Conservation (phyloP, 805 yeast species). For the Teunomyces funiuensis region DNA sequence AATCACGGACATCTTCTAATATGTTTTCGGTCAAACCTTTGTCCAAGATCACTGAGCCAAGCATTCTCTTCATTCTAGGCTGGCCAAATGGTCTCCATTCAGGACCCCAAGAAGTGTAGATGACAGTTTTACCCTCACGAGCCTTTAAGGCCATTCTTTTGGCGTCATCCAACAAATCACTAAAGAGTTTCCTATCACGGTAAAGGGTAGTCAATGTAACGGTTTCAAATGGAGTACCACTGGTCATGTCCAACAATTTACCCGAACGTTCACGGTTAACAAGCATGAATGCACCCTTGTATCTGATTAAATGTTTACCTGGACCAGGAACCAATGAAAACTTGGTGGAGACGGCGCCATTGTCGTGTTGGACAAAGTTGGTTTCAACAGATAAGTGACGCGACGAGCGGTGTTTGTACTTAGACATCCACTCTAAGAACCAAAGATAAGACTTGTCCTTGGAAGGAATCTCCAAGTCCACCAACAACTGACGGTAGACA, state of each 20-base stretch:
- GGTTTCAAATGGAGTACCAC: slow-evolving; percentile 94
- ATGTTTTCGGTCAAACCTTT: slow-evolving; percentile 66
- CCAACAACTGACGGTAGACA: slow-evolving; percentile 77
- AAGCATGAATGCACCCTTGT: slow-evolving; percentile 83
- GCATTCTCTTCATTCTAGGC: slow-evolving; percentile 81
- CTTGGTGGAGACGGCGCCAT: slow-evolving; percentile 84
- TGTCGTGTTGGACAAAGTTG: slow-evolving; percentile 80
- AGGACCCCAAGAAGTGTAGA: slow-evolving; percentile 94
- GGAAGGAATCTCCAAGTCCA: slow-evolving; percentile 89
- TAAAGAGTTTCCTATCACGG: slow-evolving; percentile 71
- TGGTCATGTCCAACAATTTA: slow-evolving; percentile 80
- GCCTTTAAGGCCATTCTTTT: slow-evolving; percentile 75
- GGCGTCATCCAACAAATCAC: slow-evolving; percentile 77
- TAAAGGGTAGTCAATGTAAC: slow-evolving; percentile 90
- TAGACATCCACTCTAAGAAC: slow-evolving; percentile 96
- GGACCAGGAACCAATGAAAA: slow-evolving; percentile 96
- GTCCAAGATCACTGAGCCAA: slow-evolving; percentile 86
- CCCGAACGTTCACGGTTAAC: slow-evolving; percentile 91
- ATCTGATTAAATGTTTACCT: slow-evolving; percentile 84
- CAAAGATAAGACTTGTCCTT: slow-evolving; percentile 91
- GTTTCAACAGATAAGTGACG: slow-evolving; percentile 92
- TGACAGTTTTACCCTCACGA: slow-evolving; percentile 90
- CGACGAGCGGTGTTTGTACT: slow-evolving; percentile 68
- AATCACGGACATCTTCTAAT: slow-evolving; percentile 73
- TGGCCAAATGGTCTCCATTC: slow-evolving; percentile 99